Evolutionary conservation across 768 basidiomycete genomes (phyloP), one percentile per base, ranked within the genome.

Genomic region (Trametes coccinea): DNA sequence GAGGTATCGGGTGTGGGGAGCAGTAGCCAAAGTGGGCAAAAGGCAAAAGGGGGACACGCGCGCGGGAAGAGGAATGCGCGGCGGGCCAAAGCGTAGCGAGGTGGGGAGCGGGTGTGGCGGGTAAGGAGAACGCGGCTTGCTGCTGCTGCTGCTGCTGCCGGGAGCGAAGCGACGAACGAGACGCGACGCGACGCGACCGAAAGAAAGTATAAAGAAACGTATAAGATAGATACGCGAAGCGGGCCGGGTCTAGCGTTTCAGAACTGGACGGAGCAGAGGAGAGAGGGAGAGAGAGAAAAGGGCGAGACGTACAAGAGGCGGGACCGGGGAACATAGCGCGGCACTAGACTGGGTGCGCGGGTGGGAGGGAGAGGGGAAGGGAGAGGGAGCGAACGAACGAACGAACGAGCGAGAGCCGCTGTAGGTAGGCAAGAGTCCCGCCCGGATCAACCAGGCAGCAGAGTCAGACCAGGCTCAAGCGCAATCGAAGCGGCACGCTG

Each of bases 401-500:
- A 43, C 22, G 56, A 62, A 52, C 59, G 51, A 61, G 22, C 52
- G 56, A 62, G 50, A 49, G 62, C 58, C 60, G n/a, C 60, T 60
- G 43, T 45, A 41, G 34, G 58, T 41, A 50, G 53, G 52, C 34
- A 53, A 52, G 62, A 64, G 57, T 63, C 64, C 59, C 62, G 64
- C 67, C 66, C 56, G 67, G 64, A 37, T 65, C 61, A 63, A 67
- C 67, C 64, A 61, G 61, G 58, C 58, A 37, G 59, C 49, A 65
- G 59, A 56, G 33, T 58, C 58, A 63, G 57, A 64, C 61, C 61
- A 61, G 49, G 62, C 58, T 13, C 59, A 62, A 59, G 53, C 58
- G 64, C 62, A 53, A 65, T 67, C 62, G 46, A 44, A 52, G 45
- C 30, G 34, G 22, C 22, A 22, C 22, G 22, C 22, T 22, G 27